Evolutionary conservation across 805 yeast species (phyloP), one percentile per base, ranked within the genome.

Genomic region (Ogataea trehaloabstinens): DNA sequence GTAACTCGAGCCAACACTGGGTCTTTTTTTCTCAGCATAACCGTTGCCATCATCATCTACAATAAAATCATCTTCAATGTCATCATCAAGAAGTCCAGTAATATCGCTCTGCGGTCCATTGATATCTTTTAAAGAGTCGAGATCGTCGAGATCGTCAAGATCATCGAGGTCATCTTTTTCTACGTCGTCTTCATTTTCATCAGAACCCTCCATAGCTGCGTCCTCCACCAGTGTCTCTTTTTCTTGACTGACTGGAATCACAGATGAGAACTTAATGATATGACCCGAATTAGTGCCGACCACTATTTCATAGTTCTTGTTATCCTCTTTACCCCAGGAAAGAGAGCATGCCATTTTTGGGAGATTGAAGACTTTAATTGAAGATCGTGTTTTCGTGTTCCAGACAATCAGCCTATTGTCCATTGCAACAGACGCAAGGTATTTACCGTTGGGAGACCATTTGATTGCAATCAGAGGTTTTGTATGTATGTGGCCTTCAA

Each of bases 31-130:
- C 34, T 52, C 55, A 4, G 38, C 35, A 22, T 48, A 50, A 2
- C 56, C 80, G 11, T 70, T 74, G 5, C 74, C 78, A 35, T 80
- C 87, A 46, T 78, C 88, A 52, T 82, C 89, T 19, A 75, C 78
- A 19, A 76, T 71, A 56, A 78, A 78, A 34, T 75, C 78, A 33
- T 72, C 77, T 41, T 72, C 71, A 28, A 60, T 62, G n/a, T 54
- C 73, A 19, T 57, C 70, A 27, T 60, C 67, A 36, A 56, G 53
- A 10, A 54, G 33, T 5, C 62, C 67, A 21, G 64, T 52, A 11
- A 48, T 47, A 15, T 60, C 60, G 31, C 63, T 64, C 19, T 58
- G 72, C 21, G 21, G 35, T n/a, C 45, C 52, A 31, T 27, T 50
- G n/a, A n/a, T n/a, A n/a, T n/a, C n/a, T n/a, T n/a, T n/a, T n/a